Evolutionary conservation across 441 rosid genomes (phyloP).

Genomic region (Adansonia rubrostipa): DNA sequence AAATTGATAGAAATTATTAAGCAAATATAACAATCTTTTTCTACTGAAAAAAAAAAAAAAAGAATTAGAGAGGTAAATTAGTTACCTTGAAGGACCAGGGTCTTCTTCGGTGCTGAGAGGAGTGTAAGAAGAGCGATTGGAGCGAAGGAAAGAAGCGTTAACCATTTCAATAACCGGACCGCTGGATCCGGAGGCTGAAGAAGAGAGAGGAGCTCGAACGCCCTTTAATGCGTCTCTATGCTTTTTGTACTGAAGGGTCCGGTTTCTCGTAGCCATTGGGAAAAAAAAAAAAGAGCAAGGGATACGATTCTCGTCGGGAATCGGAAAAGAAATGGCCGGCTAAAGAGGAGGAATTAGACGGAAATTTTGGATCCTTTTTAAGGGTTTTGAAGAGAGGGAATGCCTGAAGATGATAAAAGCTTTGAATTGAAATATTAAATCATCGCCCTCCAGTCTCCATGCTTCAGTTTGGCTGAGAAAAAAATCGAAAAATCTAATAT

Average conservation of each 20-base stretch:
- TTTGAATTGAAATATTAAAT: slow-evolving; percentile 1
- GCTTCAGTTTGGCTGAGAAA: no score
- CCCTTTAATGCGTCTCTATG: slow-evolving; percentile 88
- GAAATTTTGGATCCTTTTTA: not conserved
- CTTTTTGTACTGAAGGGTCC: slow-evolving; percentile 62
- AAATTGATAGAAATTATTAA: not conserved
- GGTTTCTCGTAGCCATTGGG: slow-evolving; percentile 84
- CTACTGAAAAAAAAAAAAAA: not conserved
- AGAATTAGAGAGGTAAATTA: not conserved
- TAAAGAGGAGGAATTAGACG: not conserved
- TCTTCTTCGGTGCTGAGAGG: slow-evolving; percentile 89
- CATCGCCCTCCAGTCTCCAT: not conserved
- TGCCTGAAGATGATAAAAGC: slow-evolving; percentile 17
- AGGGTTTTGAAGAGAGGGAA: slow-evolving; percentile 21
- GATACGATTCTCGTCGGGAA: not conserved
- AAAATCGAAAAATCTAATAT: no score
- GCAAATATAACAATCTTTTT: not conserved
- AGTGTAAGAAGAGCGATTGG: slow-evolving; percentile 61
- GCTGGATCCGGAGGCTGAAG: slow-evolving; percentile 44
- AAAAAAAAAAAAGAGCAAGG: not conserved
- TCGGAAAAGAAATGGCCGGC: not conserved
- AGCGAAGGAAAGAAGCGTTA: slow-evolving; percentile 71
- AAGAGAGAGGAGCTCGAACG: slow-evolving; percentile 69
- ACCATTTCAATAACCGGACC: slow-evolving; percentile 91
- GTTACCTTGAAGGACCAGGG: slow-evolving; percentile 70